phyloP scores from a whole-genome alignment of 495 filamentous ascomycete genomes.

The Aspergillus saccharolyticus region DNA sequence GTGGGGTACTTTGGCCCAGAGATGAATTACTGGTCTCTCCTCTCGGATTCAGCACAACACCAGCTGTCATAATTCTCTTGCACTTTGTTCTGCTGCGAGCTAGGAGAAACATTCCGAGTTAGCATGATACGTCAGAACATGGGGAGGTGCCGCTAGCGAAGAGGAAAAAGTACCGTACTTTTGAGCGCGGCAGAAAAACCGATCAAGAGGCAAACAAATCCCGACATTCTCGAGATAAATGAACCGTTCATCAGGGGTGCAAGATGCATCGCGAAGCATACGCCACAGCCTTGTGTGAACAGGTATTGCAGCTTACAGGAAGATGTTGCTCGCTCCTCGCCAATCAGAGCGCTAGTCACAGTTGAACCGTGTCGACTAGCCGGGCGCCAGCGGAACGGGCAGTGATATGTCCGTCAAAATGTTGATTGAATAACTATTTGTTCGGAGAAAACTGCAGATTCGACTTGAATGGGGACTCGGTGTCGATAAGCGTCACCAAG shows the following conservation, averaged over 20 bases:
- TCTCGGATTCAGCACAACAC: background rate
- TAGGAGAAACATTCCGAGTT: background rate
- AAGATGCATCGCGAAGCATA: background rate
- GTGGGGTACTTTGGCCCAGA: background rate
- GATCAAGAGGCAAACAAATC: background rate
- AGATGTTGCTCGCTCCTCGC: background rate
- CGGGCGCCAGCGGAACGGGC: background rate
- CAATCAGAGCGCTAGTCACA: background rate
- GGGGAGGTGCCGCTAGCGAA: background rate
- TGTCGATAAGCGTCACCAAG: background rate
- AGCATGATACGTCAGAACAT: background rate
- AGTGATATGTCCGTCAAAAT: constrained; percentile 3
- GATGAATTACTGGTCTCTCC: background rate
- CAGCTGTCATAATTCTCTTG: background rate
- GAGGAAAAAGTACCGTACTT: background rate
- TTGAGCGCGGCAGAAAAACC: background rate
- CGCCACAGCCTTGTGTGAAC: background rate
- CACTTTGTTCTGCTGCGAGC: background rate
- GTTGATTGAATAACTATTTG: background rate
- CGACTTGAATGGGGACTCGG: background rate
- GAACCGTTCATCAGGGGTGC: background rate
- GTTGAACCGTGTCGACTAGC: background rate
- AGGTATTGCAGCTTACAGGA: background rate
- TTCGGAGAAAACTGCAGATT: background rate
- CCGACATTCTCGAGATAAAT: background rate